phyloP scores from a whole-genome alignment of 306 rosid genomes.

The Glycyrrhiza uralensis region DNA sequence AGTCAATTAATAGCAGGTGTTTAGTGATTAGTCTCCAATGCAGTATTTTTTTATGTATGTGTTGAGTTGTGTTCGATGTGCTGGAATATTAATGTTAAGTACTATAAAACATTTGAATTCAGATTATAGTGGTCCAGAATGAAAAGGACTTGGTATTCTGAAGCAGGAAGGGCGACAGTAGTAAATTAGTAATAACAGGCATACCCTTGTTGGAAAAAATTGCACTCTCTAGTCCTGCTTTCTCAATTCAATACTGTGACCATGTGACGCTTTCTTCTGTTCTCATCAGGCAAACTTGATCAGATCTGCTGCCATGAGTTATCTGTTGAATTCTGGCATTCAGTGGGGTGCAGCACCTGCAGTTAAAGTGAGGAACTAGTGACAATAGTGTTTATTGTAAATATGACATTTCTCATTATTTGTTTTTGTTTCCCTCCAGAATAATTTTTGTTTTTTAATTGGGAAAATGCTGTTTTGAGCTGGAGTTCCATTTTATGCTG shows the following conservation, averaged over 20 bases:
- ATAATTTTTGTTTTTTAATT: neutral
- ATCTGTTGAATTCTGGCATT: constrained; percentile 85
- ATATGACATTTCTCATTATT: neutral
- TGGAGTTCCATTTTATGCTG: constrained; percentile 13
- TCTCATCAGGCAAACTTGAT: constrained; percentile 76
- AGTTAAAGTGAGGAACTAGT: constrained; percentile 67
- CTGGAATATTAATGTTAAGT: neutral
- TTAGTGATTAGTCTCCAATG: neutral
- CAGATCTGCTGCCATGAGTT: constrained; percentile 84
- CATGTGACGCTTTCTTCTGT: constrained; percentile 21
- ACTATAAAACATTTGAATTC: neutral
- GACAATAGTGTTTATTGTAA: constrained; percentile 20
- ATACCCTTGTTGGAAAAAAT: constrained; percentile 8
- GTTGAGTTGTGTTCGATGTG: neutral
- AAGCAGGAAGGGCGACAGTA: neutral
- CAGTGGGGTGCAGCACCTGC: constrained; percentile 98
- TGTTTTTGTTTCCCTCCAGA: neutral
- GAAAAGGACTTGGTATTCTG: neutral
- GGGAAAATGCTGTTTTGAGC: constrained; percentile 15
- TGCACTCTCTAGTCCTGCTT: constrained; percentile 4
- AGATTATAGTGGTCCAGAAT: constrained; percentile 12
- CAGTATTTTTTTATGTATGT: neutral
- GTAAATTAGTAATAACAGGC: neutral
- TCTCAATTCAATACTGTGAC: constrained; percentile 3
- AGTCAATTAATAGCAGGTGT: constrained; percentile 4